phyloP scores from a whole-genome alignment of 1,284 basidiomycete genomes.

The Sutorius eximius region DNA sequence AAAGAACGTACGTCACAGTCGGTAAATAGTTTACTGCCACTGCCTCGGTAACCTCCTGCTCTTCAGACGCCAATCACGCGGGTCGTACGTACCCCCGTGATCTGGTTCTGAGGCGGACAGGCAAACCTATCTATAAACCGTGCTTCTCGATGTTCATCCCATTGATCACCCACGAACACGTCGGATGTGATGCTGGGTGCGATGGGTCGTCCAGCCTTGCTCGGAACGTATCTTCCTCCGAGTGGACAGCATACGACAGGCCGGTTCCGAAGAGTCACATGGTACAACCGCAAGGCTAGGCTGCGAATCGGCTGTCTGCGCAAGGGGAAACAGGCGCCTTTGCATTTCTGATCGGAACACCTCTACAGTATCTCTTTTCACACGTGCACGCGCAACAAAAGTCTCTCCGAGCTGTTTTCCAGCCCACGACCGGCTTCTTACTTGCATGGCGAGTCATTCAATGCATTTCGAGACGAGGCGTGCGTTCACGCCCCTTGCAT shows the following conservation, averaged over 20 bases:
- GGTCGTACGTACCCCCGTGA: background rate
- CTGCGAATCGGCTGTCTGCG: background rate
- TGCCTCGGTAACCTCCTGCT: background rate
- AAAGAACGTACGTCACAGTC: background rate
- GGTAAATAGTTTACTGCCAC: background rate
- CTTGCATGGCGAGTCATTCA: background rate
- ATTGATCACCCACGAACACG: background rate
- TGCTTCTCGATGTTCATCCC: background rate
- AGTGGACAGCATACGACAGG: background rate
- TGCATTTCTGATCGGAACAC: background rate
- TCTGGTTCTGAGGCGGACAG: background rate
- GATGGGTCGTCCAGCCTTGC: background rate
- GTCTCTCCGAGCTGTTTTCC: background rate
- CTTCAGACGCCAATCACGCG: background rate
- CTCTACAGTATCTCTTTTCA: too few relatives aligned
- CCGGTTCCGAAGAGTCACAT: background rate
- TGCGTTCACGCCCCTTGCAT: background rate
- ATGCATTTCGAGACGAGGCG: background rate
- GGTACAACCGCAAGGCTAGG: background rate
- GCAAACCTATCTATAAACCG: background rate
- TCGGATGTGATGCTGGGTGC: background rate
- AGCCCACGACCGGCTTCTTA: background rate
- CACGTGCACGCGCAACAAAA: slow-evolving; percentile 6
- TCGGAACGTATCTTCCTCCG: background rate
- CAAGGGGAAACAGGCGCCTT: background rate